A percentile compares a stretch with the other conserved stretches of the same genome.
Evolutionary conservation across 2,329 filamentous ascomycete species (phyloP).

Genomic region (Fusarium floridanum): DNA sequence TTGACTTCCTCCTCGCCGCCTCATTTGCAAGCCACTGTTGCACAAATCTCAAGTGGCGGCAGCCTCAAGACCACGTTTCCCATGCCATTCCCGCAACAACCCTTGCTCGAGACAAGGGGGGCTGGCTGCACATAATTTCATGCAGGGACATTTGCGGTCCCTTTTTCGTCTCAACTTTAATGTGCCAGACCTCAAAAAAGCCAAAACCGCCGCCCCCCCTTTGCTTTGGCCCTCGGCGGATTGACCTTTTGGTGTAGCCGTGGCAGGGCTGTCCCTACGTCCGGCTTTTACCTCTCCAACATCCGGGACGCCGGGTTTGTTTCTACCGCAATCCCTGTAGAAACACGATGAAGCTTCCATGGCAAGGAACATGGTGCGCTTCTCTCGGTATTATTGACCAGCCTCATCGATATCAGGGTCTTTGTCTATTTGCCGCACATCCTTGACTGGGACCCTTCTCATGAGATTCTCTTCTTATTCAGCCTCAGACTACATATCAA

Average conservation of each 20-base stretch:
- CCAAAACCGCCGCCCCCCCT: not conserved
- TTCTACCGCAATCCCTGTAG: conserved; percentile 6
- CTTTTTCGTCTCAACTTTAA: conserved; percentile 27
- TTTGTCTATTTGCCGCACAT: conserved; percentile 9
- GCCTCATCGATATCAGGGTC: conserved; percentile 5
- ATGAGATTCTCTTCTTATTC: not conserved
- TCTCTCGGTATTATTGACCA: not conserved
- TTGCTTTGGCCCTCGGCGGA: conserved; percentile 3
- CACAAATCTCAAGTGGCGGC: conserved; percentile 25
- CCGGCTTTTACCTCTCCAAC: conserved; percentile 15
- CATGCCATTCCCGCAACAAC: not conserved
- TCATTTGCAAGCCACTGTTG: conserved; percentile 26
- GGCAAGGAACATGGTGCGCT: not conserved
- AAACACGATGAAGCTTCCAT: conserved; percentile 13
- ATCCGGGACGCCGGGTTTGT: conserved; percentile 14
- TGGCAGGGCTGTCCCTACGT: conserved; percentile 18
- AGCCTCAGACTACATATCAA: not conserved
- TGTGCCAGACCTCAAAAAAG: not conserved
- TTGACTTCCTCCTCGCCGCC: not conserved
- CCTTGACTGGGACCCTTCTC: not conserved
- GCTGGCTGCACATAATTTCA: conserved; percentile 30
- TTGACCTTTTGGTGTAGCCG: conserved; percentile 19
- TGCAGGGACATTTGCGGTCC: conserved; percentile 34
- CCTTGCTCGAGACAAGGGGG: conserved; percentile 23
- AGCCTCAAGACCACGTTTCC: conserved; percentile 30